A percentile compares a stretch with the other conserved stretches of the same genome.
These are phyloP conservation scores for Cytospora piceicola DNA, from an alignment of 2,329 filamentous ascomycete species.

Conservation along the genomic window DNA sequence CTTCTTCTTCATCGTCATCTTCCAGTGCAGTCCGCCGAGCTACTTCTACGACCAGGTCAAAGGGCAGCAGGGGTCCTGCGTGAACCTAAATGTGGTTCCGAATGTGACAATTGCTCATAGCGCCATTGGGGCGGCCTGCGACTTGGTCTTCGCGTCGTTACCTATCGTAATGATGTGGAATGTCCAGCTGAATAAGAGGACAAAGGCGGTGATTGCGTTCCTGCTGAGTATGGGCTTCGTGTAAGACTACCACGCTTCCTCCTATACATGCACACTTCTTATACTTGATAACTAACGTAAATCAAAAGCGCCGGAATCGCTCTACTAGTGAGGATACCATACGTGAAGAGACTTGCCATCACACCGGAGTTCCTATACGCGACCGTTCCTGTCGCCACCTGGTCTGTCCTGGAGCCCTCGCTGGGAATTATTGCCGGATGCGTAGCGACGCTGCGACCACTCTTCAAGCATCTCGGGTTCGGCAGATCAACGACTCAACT, in stretches of 20 bases:
- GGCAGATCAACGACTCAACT: conserved; percentile 12
- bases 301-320: conserved; percentile 43
- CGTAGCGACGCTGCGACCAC: conserved; percentile 36
- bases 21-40: conserved; percentile 53
- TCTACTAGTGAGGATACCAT: conserved; percentile 44
- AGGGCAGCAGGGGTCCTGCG: conserved; percentile 45
- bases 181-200: conserved; percentile 51
- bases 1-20: conserved; percentile 51
- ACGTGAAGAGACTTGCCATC: conserved; percentile 37
- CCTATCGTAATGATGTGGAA: conserved; percentile 56
- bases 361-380: conserved; percentile 39
- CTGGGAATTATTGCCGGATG: conserved; percentile 45
- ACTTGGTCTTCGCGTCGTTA: conserved; percentile 54
- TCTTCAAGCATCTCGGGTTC: conserved; percentile 30
- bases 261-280: neutral
- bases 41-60: conserved; percentile 53
- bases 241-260: conserved; percentile 39
- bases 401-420: conserved; percentile 44
- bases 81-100: conserved; percentile 45
- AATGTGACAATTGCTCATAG: conserved; percentile 51
- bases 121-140: conserved; percentile 48
- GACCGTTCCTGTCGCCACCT: conserved; percentile 44
- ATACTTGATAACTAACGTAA: conserved; percentile 8
- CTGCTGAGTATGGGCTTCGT: conserved; percentile 56
- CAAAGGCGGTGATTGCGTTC: conserved; percentile 50